phyloP scores from a whole-genome alignment of 208 protist species.

The Crithidia expoeki region DNA sequence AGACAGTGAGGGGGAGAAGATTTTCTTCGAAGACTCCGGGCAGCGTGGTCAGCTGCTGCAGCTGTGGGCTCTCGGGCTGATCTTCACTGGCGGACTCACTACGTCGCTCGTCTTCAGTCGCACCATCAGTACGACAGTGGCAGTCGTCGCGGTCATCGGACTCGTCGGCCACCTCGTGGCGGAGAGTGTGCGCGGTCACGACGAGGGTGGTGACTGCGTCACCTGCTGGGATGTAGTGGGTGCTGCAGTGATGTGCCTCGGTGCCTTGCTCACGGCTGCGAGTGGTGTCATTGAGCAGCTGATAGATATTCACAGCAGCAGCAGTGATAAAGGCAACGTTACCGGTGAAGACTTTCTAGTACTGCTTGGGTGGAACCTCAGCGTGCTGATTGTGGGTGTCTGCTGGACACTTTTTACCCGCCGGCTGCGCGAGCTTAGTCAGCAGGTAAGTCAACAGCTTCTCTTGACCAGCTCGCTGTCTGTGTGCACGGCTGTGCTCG shows the following conservation, averaged over 20 bases:
- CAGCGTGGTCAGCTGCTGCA: conserved; percentile 22
- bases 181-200: conserved; percentile 3
- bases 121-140: conserved; percentile 8
- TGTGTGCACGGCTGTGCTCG: conserved; percentile 17
- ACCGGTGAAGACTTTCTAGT: not conserved
- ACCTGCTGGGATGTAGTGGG: conserved; percentile 27
- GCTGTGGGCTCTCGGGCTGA: conserved; percentile 18
- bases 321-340: not conserved
- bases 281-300: conserved; percentile 10
- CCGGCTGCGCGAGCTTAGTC: conserved; percentile 29
- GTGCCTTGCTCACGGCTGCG: conserved; percentile 1
- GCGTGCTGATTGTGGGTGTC: conserved; percentile 9
- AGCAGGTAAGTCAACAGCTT: conserved; percentile 31
- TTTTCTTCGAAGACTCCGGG: conserved; percentile 23
- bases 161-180: conserved; percentile 27
- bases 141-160: conserved; percentile 15
- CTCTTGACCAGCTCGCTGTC: conserved; percentile 23
- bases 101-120: conserved; percentile 6
- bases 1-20: conserved; percentile 23
- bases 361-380: conserved; percentile 7
- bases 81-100: conserved; percentile 3
- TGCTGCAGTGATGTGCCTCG: not conserved
- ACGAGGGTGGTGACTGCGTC: conserved; percentile 21
- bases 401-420: conserved; percentile 28
- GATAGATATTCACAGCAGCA: not conserved